Evolutionary conservation across 2,329 filamentous ascomycete species (phyloP).

Genomic region (Diaporthe capsici): DNA sequence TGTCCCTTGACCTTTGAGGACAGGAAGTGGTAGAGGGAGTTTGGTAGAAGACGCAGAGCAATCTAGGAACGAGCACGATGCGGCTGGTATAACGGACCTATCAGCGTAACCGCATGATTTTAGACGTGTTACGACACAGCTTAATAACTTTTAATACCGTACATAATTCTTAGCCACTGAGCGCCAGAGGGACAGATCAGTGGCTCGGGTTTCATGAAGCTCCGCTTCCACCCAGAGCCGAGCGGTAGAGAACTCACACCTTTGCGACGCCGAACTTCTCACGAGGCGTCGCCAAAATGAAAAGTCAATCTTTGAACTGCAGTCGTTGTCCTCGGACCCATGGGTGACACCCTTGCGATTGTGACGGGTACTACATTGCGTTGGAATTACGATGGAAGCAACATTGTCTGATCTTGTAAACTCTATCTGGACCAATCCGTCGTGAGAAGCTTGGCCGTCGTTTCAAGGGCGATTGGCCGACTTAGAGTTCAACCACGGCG

Average conservation of each 20-base stretch:
- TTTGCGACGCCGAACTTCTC: not conserved
- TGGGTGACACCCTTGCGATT: not conserved
- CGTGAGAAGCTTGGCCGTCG: slow-evolving; percentile 4
- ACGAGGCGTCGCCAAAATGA: not conserved
- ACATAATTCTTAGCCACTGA: slow-evolving; percentile 31
- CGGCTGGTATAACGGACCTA: slow-evolving; percentile 32
- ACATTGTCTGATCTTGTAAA: slow-evolving; percentile 20
- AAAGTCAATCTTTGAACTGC: not conserved
- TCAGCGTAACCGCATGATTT: slow-evolving; percentile 1
- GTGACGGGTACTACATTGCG: not conserved
- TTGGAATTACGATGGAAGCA: slow-evolving; percentile 4
- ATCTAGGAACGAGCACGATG: not conserved
- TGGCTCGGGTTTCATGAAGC: not conserved
- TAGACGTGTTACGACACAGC: slow-evolving; percentile 35
- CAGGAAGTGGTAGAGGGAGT: slow-evolving; percentile 60
- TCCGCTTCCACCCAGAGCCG: not conserved
- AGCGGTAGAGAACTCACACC: not conserved
- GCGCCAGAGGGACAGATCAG: not conserved
- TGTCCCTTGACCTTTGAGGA: slow-evolving; percentile 82
- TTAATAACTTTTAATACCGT: slow-evolving; percentile 41
- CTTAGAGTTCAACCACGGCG: slow-evolving; percentile 17
- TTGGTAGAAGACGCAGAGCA: not conserved
- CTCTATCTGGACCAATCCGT: slow-evolving; percentile 17
- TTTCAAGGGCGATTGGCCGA: slow-evolving; percentile 11
- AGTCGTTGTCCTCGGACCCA: not conserved